Conservation (phyloP, 73 alveolate genomes). For the Paramecium caudatum region DNA sequence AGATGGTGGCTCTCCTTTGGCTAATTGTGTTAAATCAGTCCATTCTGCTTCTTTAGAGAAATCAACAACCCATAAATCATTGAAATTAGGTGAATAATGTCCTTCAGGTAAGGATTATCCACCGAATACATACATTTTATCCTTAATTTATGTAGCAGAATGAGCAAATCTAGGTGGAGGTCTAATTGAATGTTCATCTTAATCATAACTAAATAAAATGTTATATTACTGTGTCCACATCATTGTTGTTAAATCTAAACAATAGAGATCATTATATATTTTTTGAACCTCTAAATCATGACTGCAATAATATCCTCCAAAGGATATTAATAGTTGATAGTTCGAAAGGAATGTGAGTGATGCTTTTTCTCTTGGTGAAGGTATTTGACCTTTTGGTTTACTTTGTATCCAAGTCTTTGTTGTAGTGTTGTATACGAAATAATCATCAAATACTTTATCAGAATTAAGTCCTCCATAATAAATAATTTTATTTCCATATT, state of each 20-base stretch:
- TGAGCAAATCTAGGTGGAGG: slow-evolving; percentile 80
- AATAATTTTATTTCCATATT: slow-evolving; percentile 73
- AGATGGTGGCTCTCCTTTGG: slow-evolving; percentile 75
- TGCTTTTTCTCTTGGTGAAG: slow-evolving; percentile 78
- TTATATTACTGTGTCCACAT: slow-evolving; percentile 75
- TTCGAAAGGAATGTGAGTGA: slow-evolving; percentile 60
- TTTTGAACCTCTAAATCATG: slow-evolving; percentile 72
- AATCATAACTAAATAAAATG: background rate
- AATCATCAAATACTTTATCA: slow-evolving; percentile 72
- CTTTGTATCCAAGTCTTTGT: slow-evolving; percentile 71
- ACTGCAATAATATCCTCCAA: slow-evolving; percentile 76
- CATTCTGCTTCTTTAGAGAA: slow-evolving; percentile 61
- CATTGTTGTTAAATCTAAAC: slow-evolving; percentile 77
- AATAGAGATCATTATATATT: slow-evolving; percentile 73
- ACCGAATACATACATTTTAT: slow-evolving; percentile 77
- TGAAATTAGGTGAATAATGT: slow-evolving; percentile 32
- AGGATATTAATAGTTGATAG: slow-evolving; percentile 37
- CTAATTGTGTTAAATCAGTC: slow-evolving; percentile 38
- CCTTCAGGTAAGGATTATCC: slow-evolving; percentile 56
- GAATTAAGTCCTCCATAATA: slow-evolving; percentile 79
- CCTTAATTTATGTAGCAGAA: slow-evolving; percentile 69
- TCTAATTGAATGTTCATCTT: slow-evolving; percentile 46
- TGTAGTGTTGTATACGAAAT: slow-evolving; percentile 76
- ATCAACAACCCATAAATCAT: slow-evolving; percentile 75
- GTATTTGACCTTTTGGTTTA: slow-evolving; percentile 74